phyloP scores from a whole-genome alignment of 148 eudicot genomes.

The Vaccinium myrtillus region DNA sequence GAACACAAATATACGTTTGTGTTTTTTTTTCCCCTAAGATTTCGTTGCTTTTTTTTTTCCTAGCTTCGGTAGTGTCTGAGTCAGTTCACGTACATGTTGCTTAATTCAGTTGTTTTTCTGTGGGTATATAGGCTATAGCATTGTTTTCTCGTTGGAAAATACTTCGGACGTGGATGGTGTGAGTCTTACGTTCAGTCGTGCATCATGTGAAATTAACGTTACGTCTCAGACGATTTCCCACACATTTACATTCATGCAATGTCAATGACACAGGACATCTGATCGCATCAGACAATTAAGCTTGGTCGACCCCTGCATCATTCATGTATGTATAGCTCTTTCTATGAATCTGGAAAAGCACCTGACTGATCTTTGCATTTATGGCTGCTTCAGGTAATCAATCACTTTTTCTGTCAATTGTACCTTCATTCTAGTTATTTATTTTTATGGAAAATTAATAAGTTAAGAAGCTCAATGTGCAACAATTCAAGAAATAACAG shows the following conservation, averaged over 20 bases:
- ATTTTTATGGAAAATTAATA: no score
- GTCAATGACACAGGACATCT: background rate
- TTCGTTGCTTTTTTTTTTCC: no score
- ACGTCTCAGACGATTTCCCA: background rate
- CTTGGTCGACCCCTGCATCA: background rate
- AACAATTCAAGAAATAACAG: background rate
- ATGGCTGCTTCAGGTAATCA: background rate
- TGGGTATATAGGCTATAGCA: no score
- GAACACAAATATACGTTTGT: no score
- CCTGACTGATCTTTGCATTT: background rate
- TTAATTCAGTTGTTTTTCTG: no score
- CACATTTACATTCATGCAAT: background rate
- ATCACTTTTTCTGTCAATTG: background rate
- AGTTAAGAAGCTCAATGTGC: background rate
- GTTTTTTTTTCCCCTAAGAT: no score
- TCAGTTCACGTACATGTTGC: no score
- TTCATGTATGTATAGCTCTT: no score
- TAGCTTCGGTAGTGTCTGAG: no score
- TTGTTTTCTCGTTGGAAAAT: background rate
- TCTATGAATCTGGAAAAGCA: background rate
- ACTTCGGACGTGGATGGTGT: background rate
- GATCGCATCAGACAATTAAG: background rate
- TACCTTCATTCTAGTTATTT: background rate
- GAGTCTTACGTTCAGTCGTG: background rate
- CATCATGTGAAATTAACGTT: background rate